Percentiles rank a stretch among this genome's conserved stretches.
Evolutionary conservation across 129 eudicot species (phyloP).

Genomic region (Helianthus annuus): HanXRQr2.0-SUNRISE NC_035439.2:116311069-116311568

Average conservation of each 20-base stretch:
- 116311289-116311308: slow-evolving; percentile 65
- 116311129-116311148: slow-evolving; percentile 75
- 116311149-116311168: slow-evolving; percentile 90
- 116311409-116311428: no score
- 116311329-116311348: slow-evolving; percentile 91
- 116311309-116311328: slow-evolving; percentile 82
- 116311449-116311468: no score
- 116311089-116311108: slow-evolving; percentile 57
- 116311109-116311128: slow-evolving; percentile 73
- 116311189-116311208: slow-evolving; percentile 84
- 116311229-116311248: slow-evolving; percentile 78
- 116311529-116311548: no score
- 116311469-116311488: no score
- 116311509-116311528: no score
- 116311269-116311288: slow-evolving; percentile 39
- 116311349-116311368: slow-evolving; percentile 36
- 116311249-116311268: slow-evolving; percentile 64
- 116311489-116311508: no score
- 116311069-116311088: slow-evolving; percentile 65
- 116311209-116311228: slow-evolving; percentile 90
- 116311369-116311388: background rate
- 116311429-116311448: no score
- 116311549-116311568: no score
- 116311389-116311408: no score
- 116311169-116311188: slow-evolving; percentile 95